phyloP scores from a whole-genome alignment of 495 filamentous ascomycete genomes.

The Rusavskia elegans region DNA sequence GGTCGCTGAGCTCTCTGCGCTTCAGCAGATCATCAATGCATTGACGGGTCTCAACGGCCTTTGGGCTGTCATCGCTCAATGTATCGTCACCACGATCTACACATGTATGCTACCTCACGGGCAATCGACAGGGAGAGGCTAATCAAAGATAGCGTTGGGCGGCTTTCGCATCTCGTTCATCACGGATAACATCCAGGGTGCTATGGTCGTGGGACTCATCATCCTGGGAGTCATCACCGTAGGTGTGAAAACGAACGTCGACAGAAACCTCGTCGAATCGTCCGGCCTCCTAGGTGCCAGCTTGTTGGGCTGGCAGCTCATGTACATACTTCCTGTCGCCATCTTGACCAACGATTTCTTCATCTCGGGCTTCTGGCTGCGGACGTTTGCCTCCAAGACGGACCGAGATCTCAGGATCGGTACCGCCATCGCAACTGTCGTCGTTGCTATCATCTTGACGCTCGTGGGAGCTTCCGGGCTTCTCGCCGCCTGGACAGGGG shows the following conservation, averaged over 20 bases:
- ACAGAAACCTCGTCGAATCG: constrained; percentile 42
- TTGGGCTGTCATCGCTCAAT: constrained; percentile 59
- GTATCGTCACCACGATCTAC: constrained; percentile 57
- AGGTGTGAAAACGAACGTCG: constrained; percentile 52
- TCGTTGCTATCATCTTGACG: constrained; percentile 44
- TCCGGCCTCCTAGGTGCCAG: constrained; percentile 43
- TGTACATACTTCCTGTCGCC: constrained; percentile 62
- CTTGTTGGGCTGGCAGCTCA: constrained; percentile 58
- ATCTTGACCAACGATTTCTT: constrained; percentile 69
- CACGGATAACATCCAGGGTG: constrained; percentile 63
- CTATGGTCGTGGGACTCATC: constrained; percentile 53
- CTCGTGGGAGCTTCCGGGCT: constrained; percentile 53
- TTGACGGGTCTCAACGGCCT: constrained; percentile 57
- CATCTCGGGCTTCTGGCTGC: constrained; percentile 62
- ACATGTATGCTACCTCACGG: constrained; percentile 37
- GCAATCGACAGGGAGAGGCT: neutral
- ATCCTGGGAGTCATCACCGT: constrained; percentile 55
- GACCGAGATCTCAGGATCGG: constrained; percentile 63
- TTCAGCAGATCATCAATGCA: constrained; percentile 56
- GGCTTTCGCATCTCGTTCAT: constrained; percentile 65
- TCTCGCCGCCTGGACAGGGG: constrained; percentile 58
- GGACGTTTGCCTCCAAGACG: constrained; percentile 63
- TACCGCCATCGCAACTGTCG: constrained; percentile 43
- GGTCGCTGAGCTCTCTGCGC: constrained; percentile 59
- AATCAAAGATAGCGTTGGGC: constrained; percentile 37